A percentile compares a stretch with the other conserved stretches of the same genome.
Conservation (phyloP, 176 grass and related monocot species). For the Triticum urartu region DNA sequence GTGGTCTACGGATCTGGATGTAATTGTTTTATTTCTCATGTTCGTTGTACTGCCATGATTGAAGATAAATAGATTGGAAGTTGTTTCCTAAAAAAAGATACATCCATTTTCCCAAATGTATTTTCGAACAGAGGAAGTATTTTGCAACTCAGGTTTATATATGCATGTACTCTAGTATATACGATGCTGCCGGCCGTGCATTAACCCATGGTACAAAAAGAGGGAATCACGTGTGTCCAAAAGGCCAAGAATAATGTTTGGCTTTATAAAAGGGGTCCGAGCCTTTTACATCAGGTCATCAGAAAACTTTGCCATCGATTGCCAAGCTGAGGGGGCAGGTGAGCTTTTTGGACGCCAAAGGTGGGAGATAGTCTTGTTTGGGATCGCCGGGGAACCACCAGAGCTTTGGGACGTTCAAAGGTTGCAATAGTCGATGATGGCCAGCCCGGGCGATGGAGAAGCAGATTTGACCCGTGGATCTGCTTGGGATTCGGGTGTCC, state of each 20-base stretch:
- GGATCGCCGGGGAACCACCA: not conserved
- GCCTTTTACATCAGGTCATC: slow-evolving; percentile 29
- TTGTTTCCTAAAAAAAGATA: too few species aligned
- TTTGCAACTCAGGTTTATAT: not conserved
- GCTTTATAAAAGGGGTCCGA: slow-evolving; percentile 35
- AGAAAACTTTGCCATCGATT: slow-evolving; percentile 35
- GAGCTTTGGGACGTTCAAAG: slow-evolving; percentile 24
- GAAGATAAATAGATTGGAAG: too few species aligned
- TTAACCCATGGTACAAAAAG: slow-evolving; percentile 14
- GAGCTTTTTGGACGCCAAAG: slow-evolving; percentile 21
- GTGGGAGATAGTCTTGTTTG: not conserved
- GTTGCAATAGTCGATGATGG: slow-evolving; percentile 23
- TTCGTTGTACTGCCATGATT: too few species aligned
- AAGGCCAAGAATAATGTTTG: slow-evolving; percentile 38
- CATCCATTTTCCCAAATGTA: too few species aligned
- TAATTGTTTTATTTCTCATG: too few species aligned
- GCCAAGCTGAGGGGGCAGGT: not conserved
- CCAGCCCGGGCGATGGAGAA: not conserved
- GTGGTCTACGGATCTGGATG: too few species aligned
- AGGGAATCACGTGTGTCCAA: slow-evolving; percentile 35
- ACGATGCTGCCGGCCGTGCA: not conserved
- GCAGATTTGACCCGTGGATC: slow-evolving; percentile 42
- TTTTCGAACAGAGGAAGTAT: not conserved
- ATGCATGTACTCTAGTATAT: not conserved
- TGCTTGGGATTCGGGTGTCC: slow-evolving; percentile 30